Conservation (phyloP, 1,284 basidiomycete species). For the Pseudozyma thailandica region DNA sequence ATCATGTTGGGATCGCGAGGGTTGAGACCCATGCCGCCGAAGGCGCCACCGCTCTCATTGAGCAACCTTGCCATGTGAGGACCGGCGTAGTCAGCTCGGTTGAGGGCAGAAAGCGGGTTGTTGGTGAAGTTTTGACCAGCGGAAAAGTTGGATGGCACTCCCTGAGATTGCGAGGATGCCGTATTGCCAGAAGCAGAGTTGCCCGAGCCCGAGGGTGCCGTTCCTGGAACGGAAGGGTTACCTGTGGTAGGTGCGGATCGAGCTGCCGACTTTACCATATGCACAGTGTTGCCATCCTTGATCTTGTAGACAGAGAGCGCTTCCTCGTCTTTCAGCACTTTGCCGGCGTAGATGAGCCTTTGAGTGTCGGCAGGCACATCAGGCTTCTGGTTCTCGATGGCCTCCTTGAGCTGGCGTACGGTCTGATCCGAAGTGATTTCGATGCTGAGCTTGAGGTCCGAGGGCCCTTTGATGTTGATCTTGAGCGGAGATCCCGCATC, state of each 20-base stretch:
- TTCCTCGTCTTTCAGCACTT: constrained; percentile 65
- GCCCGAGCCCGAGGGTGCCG: constrained; percentile 24
- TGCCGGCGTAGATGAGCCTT: constrained; percentile 65
- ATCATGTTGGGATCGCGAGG: constrained; percentile 65
- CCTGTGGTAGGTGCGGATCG: constrained; percentile 54
- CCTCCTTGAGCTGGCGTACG: constrained; percentile 62
- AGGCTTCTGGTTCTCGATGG: constrained; percentile 54
- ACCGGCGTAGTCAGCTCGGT: constrained; percentile 64
- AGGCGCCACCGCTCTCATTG: constrained; percentile 58
- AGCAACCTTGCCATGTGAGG: constrained; percentile 65
- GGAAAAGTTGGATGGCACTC: constrained; percentile 62
- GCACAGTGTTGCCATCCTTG: constrained; percentile 62
- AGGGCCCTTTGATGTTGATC: constrained; percentile 65
- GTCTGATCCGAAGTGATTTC: constrained; percentile 53
- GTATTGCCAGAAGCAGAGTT: constrained; percentile 20
- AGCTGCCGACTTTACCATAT: constrained; percentile 63
- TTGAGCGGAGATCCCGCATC: constrained; percentile 50
- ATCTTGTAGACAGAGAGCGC: constrained; percentile 61
- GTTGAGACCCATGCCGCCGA: constrained; percentile 63
- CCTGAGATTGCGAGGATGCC: constrained; percentile 54
- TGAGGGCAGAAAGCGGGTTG: constrained; percentile 63
- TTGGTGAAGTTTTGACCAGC: constrained; percentile 65
- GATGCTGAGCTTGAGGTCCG: constrained; percentile 60
- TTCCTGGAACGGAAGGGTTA: constrained; percentile 41
- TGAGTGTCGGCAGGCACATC: constrained; percentile 65